Conservation (phyloP, 495 filamentous ascomycete genomes). For the Aspergillus nidulans region DNA sequence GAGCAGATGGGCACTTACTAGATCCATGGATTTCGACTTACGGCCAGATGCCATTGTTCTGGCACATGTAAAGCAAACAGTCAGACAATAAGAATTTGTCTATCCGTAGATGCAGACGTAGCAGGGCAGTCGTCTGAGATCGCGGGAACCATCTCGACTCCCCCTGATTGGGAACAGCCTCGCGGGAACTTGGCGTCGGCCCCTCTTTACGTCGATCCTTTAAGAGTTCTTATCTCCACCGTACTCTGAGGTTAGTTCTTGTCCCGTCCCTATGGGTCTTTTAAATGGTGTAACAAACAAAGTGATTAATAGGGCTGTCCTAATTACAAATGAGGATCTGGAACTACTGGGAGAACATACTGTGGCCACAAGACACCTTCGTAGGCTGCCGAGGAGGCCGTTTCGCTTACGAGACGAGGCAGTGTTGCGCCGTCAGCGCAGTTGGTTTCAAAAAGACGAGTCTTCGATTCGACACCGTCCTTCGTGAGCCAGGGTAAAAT, state of each 20-base stretch:
- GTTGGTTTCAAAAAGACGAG: slow-evolving; percentile 9
- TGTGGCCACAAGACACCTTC: neutral
- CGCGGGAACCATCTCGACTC: neutral
- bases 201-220: slow-evolving; percentile 1
- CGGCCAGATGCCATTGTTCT: too few relatives aligned
- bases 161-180: neutral
- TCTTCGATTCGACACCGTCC: neutral
- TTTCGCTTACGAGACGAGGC: neutral
- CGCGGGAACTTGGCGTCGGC: neutral
- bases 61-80: too few relatives aligned
- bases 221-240: neutral
- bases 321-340: neutral
- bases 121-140: too few relatives aligned
- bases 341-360: neutral
- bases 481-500: slow-evolving; percentile 8
- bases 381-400: neutral
- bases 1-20: too few relatives aligned
- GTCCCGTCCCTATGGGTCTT: neutral
- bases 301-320: neutral
- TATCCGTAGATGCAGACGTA: too few relatives aligned
- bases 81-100: too few relatives aligned
- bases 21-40: too few relatives aligned
- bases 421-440: neutral
- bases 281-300: neutral
- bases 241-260: neutral